phyloP scores from a whole-genome alignment of 441 rosid genomes.

The Euphorbia celastroides region DNA sequence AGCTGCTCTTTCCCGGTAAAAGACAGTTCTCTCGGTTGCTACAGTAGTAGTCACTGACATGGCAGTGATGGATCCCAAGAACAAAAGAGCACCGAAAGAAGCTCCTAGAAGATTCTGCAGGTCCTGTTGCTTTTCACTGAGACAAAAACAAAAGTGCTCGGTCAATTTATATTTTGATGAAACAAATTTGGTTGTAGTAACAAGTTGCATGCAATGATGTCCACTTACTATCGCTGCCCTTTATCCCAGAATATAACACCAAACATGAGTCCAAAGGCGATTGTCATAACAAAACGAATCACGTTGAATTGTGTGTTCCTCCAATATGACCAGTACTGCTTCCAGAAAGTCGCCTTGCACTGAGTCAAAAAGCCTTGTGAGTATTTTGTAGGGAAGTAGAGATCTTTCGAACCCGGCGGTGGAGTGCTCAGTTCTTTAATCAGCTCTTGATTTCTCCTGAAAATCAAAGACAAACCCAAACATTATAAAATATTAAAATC shows the following conservation, averaged over 20 bases:
- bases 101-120: slow-evolving; percentile 58
- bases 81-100: slow-evolving; percentile 51
- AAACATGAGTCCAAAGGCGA: slow-evolving; percentile 38
- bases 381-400: slow-evolving; percentile 46
- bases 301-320: slow-evolving; percentile 49
- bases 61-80: slow-evolving; percentile 77
- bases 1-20: slow-evolving; percentile 57
- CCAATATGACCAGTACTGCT: slow-evolving; percentile 63
- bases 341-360: slow-evolving; percentile 61
- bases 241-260: slow-evolving; percentile 53
- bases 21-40: slow-evolving; percentile 31
- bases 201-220: background rate
- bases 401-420: slow-evolving; percentile 38
- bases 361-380: slow-evolving; percentile 50
- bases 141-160: background rate
- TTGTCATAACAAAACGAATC: slow-evolving; percentile 46
- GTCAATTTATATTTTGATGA: background rate
- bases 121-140: slow-evolving; percentile 23
- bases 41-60: slow-evolving; percentile 53
- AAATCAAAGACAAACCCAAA: background rate
- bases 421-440: slow-evolving; percentile 52
- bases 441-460: slow-evolving; percentile 52
- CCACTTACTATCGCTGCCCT: slow-evolving; percentile 39
- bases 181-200: background rate
- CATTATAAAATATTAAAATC: too few relatives aligned